Base-by-base conservation (phyloP, 257 asterid species). In the Ilex asprella region DNA sequence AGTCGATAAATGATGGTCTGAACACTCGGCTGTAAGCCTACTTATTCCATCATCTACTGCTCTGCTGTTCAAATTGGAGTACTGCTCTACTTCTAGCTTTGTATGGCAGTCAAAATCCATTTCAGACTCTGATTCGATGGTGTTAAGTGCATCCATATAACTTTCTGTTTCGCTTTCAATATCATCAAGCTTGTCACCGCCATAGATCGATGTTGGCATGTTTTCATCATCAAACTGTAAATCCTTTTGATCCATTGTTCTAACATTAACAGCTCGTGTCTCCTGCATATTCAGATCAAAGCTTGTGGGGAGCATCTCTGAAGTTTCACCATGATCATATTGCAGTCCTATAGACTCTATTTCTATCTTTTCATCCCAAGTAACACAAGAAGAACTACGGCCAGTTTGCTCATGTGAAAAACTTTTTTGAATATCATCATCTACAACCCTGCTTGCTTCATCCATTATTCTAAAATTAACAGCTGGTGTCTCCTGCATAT, bases 71-170 rank as follows among this genome's bases (percentile, higher is more conserved):
- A 72, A 63, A 67, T 74, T 67, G 55, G 79, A 62, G 63, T 67
- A 64, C 55, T 69, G 76, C 70, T 75, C 82, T 32, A 59, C 56
- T 47, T 73, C 81, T 71, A 59, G 79, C 79, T 78, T 83, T 72
- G 74, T 76, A 39, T 64, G 76, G 73, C 71, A 72, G 62, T 87
- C 94, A 65, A 72, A 21, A 71, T 93, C 99, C 67, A 82, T 78
- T 76, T 89, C 97, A 65, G 69, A 65, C 66, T 89, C 97, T 46
- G 95, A 82, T 62, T 82, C 97, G 63, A 87, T 87, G 56, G 84
- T 76, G 78, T 93, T 89, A 72, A 93, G 97, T 41, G 99, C 99
- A 79, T 93, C 99, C 77, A 85, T 80, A 66, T 71, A 89, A 69
- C 78, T 55, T 67, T 89, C 97, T 6, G 86, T 73, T 83, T 91